Conservation (phyloP, 2,329 filamentous ascomycete species). For the Verruconis gallopava region DNA sequence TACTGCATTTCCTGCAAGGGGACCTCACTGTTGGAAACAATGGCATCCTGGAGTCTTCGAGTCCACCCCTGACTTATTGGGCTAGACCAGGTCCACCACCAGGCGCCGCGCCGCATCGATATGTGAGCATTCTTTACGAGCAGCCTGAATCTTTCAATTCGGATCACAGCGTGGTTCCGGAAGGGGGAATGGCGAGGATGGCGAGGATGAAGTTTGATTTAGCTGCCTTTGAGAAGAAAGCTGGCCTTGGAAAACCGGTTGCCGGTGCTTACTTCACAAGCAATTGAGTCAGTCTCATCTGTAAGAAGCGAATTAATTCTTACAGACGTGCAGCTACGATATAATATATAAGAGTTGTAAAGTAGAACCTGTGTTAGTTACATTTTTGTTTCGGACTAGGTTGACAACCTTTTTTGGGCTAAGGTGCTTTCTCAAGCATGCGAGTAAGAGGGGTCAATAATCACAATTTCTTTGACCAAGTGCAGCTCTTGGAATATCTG, state of each 20-base stretch:
- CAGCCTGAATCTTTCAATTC: neutral
- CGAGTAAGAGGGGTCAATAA: too few relatives aligned
- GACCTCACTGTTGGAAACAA: neutral
- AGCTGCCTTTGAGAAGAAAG: neutral
- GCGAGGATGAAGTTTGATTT: neutral
- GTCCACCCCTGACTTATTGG: neutral
- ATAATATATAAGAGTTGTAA: too few relatives aligned
- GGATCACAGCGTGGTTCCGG: neutral
- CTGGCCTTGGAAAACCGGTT: neutral
- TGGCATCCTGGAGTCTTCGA: neutral
- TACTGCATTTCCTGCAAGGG: neutral
- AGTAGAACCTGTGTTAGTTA: too few relatives aligned
- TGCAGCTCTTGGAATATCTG: too few relatives aligned
- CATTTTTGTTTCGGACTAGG: too few relatives aligned
- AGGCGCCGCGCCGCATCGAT: neutral
- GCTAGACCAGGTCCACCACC: neutral
- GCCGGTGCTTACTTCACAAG: neutral
- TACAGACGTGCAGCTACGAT: too few relatives aligned
- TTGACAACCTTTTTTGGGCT: too few relatives aligned
- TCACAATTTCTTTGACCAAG: too few relatives aligned
- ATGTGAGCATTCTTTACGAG: conserved; percentile 4
- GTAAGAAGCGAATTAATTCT: too few relatives aligned
- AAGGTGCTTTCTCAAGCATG: too few relatives aligned
- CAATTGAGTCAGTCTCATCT: too few relatives aligned
- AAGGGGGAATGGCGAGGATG: neutral